These are phyloP conservation scores for Aureobasidium musti DNA, from an alignment of 2,329 filamentous ascomycete species.

Conservation along the genomic window DNA sequence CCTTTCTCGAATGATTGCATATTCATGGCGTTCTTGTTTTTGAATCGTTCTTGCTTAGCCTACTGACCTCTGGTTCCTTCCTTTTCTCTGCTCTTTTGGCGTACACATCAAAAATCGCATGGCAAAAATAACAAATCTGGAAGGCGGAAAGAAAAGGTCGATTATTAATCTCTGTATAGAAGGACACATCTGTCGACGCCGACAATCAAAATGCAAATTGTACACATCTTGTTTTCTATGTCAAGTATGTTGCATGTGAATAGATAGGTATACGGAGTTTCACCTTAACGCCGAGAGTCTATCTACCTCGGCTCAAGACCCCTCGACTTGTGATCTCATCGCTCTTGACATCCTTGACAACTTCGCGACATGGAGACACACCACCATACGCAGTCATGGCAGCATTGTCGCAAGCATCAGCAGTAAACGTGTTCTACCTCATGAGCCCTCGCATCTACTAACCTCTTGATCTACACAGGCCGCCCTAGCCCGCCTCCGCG, in stretches of 20 bases:
- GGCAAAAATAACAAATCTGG: not conserved
- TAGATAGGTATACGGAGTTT: not conserved
- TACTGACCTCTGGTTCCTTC: not conserved
- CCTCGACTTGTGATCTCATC: constrained; percentile 8
- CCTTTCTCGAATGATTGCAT: constrained; percentile 4
- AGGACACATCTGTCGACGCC: not conserved
- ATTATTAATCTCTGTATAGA: constrained; percentile 17
- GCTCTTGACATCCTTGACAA: not conserved
- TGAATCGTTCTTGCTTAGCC: not conserved
- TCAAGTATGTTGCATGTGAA: not conserved
- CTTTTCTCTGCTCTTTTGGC: not conserved
- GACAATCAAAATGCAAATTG: constrained; percentile 2
- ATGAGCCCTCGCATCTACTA: not conserved
- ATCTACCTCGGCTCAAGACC: constrained; percentile 7
- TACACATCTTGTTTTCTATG: not conserved
- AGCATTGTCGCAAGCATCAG: constrained; percentile 32
- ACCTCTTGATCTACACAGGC: constrained; percentile 30
- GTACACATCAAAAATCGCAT: constrained; percentile 9
- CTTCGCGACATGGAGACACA: not conserved
- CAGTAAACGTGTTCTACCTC: constrained; percentile 3
- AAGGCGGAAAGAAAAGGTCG: not conserved
- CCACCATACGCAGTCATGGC: constrained; percentile 27
- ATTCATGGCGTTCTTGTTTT: not conserved
- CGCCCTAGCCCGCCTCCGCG: constrained; percentile 59
- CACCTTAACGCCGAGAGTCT: not conserved